Percentiles rank a stretch among this genome's conserved stretches.
These are phyloP conservation scores for Eucalyptus cloeziana DNA, from an alignment of 345 rosid genomes.

Conservation along the genomic window DNA sequence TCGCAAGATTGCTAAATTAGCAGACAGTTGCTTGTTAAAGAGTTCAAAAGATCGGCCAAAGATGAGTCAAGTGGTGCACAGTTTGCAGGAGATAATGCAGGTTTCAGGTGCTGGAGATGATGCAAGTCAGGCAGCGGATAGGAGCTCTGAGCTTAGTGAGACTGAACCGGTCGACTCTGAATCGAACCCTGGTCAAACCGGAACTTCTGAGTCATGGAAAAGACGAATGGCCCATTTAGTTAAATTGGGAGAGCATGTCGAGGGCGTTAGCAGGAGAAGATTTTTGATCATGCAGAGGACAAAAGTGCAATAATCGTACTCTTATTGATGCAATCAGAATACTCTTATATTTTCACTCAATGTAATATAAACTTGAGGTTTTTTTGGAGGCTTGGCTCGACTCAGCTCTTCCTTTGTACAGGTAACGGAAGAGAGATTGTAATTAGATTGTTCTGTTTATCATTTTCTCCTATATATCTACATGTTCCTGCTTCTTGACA, in stretches of 20 bases:
- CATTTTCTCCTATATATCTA: not conserved
- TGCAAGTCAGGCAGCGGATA: not conserved
- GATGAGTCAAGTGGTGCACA: slow-evolving; percentile 58
- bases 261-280: slow-evolving; percentile 31
- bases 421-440: not conserved
- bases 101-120: not conserved
- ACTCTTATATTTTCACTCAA: not conserved
- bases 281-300: slow-evolving; percentile 37
- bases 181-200: not conserved
- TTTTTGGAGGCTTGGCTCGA: not conserved
- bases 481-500: not conserved
- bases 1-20: slow-evolving; percentile 54
- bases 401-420: not conserved
- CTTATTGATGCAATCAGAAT: not conserved
- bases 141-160: not conserved
- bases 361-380: not conserved
- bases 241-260: slow-evolving; percentile 36
- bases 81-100: slow-evolving; percentile 34
- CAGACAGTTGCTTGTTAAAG: slow-evolving; percentile 52
- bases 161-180: slow-evolving; percentile 1
- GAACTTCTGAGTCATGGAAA: slow-evolving; percentile 38
- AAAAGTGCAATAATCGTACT: slow-evolving; percentile 11
- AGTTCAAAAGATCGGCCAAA: slow-evolving; percentile 58
- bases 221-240: slow-evolving; percentile 46
- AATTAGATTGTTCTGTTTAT: not conserved